Evolutionary conservation across 768 basidiomycete species (phyloP).

Genomic region (Trametes gibbosa): DNA sequence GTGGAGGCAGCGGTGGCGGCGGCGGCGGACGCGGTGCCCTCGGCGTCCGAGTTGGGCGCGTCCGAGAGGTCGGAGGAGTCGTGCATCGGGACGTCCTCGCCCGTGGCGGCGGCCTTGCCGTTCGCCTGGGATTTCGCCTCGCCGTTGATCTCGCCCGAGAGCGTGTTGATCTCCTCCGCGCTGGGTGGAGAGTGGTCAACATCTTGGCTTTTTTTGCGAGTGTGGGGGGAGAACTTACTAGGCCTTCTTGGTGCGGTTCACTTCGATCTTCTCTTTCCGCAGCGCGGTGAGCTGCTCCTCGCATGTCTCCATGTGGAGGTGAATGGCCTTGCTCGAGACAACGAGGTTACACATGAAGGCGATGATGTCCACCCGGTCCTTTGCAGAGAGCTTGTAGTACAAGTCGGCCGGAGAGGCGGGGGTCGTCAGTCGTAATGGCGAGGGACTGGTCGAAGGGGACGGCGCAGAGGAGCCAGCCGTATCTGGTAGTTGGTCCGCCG

Average conservation of each 20-base stretch:
- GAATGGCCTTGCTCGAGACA: conserved; percentile 85
- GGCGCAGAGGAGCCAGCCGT: conserved; percentile 47
- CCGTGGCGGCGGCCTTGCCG: conserved; percentile 33
- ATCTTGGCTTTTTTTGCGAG: not conserved
- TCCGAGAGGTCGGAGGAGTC: conserved; percentile 77
- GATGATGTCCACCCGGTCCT: conserved; percentile 82
- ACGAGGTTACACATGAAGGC: conserved; percentile 88
- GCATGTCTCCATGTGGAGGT: conserved; percentile 85
- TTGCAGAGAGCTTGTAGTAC: conserved; percentile 69
- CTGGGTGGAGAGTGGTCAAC: conserved; percentile 39
- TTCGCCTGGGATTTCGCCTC: conserved; percentile 9
- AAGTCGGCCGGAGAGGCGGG: conserved; percentile 59
- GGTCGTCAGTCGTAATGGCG: conserved; percentile 35
- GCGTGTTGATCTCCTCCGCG: conserved; percentile 68
- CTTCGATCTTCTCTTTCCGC: conserved; percentile 93
- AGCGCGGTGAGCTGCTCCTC: conserved; percentile 89
- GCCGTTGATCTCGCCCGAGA: conserved; percentile 51
- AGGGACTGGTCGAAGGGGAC: conserved; percentile 45
- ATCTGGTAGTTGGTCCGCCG: conserved; percentile 51
- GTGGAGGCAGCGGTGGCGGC: conserved; percentile 36
- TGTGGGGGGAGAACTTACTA: conserved; percentile 52
- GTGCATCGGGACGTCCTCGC: conserved; percentile 56
- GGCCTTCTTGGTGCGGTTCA: conserved; percentile 86
- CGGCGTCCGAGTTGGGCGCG: conserved; percentile 56
- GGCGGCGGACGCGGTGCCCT: conserved; percentile 53